A percentile compares a stretch with the other conserved stretches of the same genome.
Conservation (phyloP, 345 rosid genomes). For the Arabidopsis suecica region DNA sequence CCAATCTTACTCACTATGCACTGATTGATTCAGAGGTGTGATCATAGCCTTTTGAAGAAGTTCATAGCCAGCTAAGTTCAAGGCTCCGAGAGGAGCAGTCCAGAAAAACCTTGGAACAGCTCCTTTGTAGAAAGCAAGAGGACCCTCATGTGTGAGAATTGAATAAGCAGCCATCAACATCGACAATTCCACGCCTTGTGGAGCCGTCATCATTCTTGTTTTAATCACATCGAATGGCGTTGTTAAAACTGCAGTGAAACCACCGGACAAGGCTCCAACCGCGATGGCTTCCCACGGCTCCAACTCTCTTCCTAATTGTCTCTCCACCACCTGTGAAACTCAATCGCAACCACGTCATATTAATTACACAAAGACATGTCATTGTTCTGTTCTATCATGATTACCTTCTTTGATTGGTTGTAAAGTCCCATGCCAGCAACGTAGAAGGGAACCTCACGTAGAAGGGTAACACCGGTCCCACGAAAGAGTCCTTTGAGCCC, state of each 20-base stretch:
- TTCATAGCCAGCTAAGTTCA: slow-evolving; percentile 96
- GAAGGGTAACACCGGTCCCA: slow-evolving; percentile 90
- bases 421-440: slow-evolving; percentile 92
- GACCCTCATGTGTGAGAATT: slow-evolving; percentile 74
- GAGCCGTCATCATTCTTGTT: slow-evolving; percentile 97
- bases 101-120: slow-evolving; percentile 92
- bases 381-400: slow-evolving; percentile 1
- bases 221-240: slow-evolving; percentile 96
- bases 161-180: slow-evolving; percentile 81
- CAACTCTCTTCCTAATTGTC: slow-evolving; percentile 69
- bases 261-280: slow-evolving; percentile 92
- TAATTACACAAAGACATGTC: background rate
- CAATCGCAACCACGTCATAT: slow-evolving; percentile 2
- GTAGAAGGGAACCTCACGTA: slow-evolving; percentile 93
- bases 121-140: slow-evolving; percentile 88
- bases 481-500: slow-evolving; percentile 87
- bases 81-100: slow-evolving; percentile 97
- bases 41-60: slow-evolving; percentile 77
- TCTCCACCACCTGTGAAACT: slow-evolving; percentile 60
- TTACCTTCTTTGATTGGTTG: slow-evolving; percentile 87
- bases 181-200: slow-evolving; percentile 68
- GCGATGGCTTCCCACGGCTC: slow-evolving; percentile 84
- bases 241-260: slow-evolving; percentile 80
- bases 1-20: slow-evolving; percentile 4
- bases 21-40: slow-evolving; percentile 30